Conservation (phyloP, 2,329 filamentous ascomycete species). For the Sporothrix protearum region DNA sequence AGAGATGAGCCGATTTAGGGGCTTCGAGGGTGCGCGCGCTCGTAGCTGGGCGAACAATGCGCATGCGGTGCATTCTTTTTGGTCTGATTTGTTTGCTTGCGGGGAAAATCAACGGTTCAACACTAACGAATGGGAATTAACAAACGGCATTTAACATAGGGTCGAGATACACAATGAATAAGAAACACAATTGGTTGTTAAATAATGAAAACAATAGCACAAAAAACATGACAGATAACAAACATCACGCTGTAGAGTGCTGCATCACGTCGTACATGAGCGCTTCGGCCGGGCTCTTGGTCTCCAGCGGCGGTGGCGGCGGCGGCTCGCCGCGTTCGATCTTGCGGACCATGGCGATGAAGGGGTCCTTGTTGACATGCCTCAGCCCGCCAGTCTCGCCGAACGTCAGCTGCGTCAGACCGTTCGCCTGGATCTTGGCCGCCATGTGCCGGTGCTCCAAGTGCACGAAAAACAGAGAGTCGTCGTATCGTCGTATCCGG, state of each 20-base stretch:
- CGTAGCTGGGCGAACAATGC: neutral
- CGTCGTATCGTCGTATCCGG: constrained; percentile 52
- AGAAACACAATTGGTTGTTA: too few species aligned
- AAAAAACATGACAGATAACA: neutral
- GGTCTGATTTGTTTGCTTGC: neutral
- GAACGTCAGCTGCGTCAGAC: constrained; percentile 61
- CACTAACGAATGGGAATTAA: neutral
- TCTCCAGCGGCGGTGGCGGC: neutral
- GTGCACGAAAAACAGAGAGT: constrained; percentile 59
- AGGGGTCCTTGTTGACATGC: constrained; percentile 31
- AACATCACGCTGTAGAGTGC: constrained; percentile 20
- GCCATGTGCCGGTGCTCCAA: constrained; percentile 58
- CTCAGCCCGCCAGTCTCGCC: constrained; percentile 53
- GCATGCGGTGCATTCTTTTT: neutral
- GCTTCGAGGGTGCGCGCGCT: constrained; percentile 8
- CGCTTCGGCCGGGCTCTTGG: constrained; percentile 20
- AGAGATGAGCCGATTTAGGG: constrained; percentile 67
- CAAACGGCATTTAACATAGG: neutral
- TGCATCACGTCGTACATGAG: constrained; percentile 29
- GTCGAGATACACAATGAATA: neutral
- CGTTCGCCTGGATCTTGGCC: constrained; percentile 55
- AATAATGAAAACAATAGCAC: neutral
- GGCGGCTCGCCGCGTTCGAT: constrained; percentile 1
- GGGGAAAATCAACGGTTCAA: constrained; percentile 6
- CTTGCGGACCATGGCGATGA: constrained; percentile 28